Conservation (phyloP, 768 basidiomycete genomes). For the Leccinum boreale region DNA sequence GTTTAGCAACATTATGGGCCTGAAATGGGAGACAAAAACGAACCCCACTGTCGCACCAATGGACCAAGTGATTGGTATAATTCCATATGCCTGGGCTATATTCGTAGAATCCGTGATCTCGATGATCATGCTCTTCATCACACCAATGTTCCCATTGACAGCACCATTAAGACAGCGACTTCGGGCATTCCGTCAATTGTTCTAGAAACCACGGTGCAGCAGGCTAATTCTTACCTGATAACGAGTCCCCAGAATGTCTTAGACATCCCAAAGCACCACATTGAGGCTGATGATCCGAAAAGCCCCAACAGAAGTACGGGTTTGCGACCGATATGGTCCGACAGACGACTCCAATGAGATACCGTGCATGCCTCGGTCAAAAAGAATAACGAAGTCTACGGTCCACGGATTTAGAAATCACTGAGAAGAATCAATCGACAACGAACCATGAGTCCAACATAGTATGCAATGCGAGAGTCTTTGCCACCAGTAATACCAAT, state of each 20-base stretch:
- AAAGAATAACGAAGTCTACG: conserved; percentile 47
- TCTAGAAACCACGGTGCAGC: background rate
- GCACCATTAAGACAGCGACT: conserved; percentile 47
- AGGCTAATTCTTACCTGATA: conserved; percentile 29
- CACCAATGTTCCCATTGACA: conserved; percentile 54
- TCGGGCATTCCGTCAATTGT: background rate
- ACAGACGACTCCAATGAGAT: conserved; percentile 48
- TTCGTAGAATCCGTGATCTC: conserved; percentile 40
- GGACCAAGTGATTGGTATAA: conserved; percentile 51
- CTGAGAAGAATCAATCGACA: background rate
- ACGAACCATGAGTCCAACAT: conserved; percentile 47
- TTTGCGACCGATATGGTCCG: conserved; percentile 48
- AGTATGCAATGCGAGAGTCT: conserved; percentile 44
- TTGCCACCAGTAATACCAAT: conserved; percentile 41
- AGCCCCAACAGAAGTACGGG: conserved; percentile 46
- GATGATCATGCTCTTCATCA: conserved; percentile 44
- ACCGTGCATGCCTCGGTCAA: conserved; percentile 47
- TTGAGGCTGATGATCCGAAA: conserved; percentile 42
- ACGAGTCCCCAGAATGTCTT: conserved; percentile 43
- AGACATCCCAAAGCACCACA: conserved; percentile 48
- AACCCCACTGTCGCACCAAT: conserved; percentile 43
- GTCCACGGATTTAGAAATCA: background rate
- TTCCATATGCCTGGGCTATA: conserved; percentile 46
- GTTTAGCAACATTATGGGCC: conserved; percentile 1
- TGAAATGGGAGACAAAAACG: conserved; percentile 9